A percentile compares a stretch with the other conserved stretches of the same genome.
phyloP scores from a whole-genome alignment of 1,284 basidiomycete species.

The Sanguinoderma infundibulare region DNA sequence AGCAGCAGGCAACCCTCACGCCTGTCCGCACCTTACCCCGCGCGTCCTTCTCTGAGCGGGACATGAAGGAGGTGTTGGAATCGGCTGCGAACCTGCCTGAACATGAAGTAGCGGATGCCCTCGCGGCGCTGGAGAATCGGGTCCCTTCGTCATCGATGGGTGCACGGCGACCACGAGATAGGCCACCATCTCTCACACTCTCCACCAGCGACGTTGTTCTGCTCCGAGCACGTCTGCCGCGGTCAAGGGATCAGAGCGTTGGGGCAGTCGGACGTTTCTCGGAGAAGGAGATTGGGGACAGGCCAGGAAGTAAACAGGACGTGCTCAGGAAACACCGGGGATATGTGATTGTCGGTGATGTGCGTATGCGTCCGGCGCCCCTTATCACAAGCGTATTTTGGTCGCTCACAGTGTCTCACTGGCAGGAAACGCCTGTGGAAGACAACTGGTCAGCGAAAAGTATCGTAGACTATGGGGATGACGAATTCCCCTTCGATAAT shows the following conservation, averaged over 20 bases:
- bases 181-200: slow-evolving; percentile 21
- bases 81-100: slow-evolving; percentile 16
- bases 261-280: slow-evolving; percentile 21
- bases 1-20: slow-evolving; percentile 4
- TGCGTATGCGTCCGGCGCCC: background rate
- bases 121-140: slow-evolving; percentile 16
- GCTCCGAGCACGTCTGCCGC: slow-evolving; percentile 12
- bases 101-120: slow-evolving; percentile 13
- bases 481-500: slow-evolving; percentile 11
- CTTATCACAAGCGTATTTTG: too few relatives aligned
- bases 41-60: slow-evolving; percentile 22
- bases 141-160: slow-evolving; percentile 4
- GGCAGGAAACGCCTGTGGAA: slow-evolving; percentile 20
- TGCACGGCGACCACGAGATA: slow-evolving; percentile 10
- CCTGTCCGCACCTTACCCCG: slow-evolving; percentile 12
- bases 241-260: slow-evolving; percentile 19
- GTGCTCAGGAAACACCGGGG: slow-evolving; percentile 18
- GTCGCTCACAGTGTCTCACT: background rate
- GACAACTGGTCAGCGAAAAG: slow-evolving; percentile 26
- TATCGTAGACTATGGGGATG: slow-evolving; percentile 20
- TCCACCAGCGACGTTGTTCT: slow-evolving; percentile 22
- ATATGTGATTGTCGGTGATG: slow-evolving; percentile 20
- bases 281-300: background rate
- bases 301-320: background rate
- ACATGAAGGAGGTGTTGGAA: slow-evolving; percentile 19